A percentile compares a stretch with the other conserved stretches of the same genome.
Conservation (phyloP, 1,284 basidiomycete genomes). For the Melampsora americana region DNA sequence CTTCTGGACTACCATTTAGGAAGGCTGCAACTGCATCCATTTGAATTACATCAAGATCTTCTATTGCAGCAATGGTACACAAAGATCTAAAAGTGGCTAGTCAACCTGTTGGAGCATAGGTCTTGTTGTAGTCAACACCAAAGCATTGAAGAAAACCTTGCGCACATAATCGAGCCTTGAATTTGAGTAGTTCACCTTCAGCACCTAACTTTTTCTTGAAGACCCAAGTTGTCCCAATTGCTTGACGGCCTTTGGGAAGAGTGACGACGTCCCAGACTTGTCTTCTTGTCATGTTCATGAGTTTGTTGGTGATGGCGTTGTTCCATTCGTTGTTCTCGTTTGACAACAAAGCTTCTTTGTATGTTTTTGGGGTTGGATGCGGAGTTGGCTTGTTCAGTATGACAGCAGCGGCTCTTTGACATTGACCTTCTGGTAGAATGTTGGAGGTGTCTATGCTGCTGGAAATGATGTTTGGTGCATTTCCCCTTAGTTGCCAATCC, state of each 20-base stretch:
- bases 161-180: too few species aligned
- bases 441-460: too few species aligned
- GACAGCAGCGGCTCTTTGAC: too few species aligned
- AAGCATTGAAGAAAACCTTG: too few species aligned
- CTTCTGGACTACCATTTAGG: slow-evolving; percentile 1
- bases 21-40: slow-evolving; percentile 15
- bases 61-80: background rate
- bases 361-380: too few species aligned
- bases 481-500: too few species aligned
- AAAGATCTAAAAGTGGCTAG: background rate
- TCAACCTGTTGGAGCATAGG: slow-evolving; percentile 14
- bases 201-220: background rate
- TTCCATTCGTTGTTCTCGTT: background rate
- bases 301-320: background rate
- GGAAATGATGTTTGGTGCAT: too few species aligned
- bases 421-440: too few species aligned
- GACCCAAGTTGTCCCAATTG: background rate
- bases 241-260: background rate
- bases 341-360: too few species aligned
- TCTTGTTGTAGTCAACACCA: slow-evolving; percentile 7
- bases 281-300: background rate
- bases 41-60: slow-evolving; percentile 8
- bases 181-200: too few species aligned
- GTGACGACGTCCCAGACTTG: slow-evolving; percentile 1
- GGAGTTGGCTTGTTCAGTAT: too few species aligned